Percentiles rank a stretch among this genome's conserved stretches.
Conservation (phyloP, 306 rosid genomes). For the Vigna trinervia region DNA sequence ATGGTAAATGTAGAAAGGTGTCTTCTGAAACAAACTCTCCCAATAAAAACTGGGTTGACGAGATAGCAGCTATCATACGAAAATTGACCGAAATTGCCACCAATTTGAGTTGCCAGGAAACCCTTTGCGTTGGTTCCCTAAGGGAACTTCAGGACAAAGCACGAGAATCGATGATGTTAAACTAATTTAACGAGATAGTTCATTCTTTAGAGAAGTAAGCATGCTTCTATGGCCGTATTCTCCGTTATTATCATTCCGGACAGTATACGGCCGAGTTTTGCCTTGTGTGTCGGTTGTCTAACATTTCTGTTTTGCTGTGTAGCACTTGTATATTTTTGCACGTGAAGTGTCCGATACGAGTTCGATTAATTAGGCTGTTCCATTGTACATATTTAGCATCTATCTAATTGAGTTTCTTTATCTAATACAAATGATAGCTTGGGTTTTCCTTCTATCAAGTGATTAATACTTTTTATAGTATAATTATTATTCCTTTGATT, state of each 20-base stretch:
- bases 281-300: slow-evolving; percentile 36
- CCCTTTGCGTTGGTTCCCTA: slow-evolving; percentile 45
- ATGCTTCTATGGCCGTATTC: slow-evolving; percentile 28
- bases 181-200: not conserved
- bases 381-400: slow-evolving; percentile 7
- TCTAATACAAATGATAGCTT: slow-evolving; percentile 1
- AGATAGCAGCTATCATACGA: slow-evolving; percentile 48
- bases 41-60: slow-evolving; percentile 50
- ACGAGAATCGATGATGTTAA: slow-evolving; percentile 52
- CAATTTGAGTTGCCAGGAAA: slow-evolving; percentile 50
- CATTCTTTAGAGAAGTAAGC: slow-evolving; percentile 41
- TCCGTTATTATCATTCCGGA: slow-evolving; percentile 31
- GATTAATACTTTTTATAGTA: not conserved
- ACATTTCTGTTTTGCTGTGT: slow-evolving; percentile 9
- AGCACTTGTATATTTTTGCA: slow-evolving; percentile 41
- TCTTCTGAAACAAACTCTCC: slow-evolving; percentile 41
- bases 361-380: slow-evolving; percentile 23
- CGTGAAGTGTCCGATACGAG: slow-evolving; percentile 10
- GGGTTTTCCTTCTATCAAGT: not conserved
- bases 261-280: not conserved
- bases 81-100: slow-evolving; percentile 47
- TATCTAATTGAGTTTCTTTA: slow-evolving; percentile 23
- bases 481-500: too few species aligned
- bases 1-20: slow-evolving; percentile 59
- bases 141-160: slow-evolving; percentile 67